Evolutionary conservation across 2,329 filamentous ascomycete genomes (phyloP), one percentile per base, ranked within the genome.

Genomic region (Beauveria brongniartii): DNA sequence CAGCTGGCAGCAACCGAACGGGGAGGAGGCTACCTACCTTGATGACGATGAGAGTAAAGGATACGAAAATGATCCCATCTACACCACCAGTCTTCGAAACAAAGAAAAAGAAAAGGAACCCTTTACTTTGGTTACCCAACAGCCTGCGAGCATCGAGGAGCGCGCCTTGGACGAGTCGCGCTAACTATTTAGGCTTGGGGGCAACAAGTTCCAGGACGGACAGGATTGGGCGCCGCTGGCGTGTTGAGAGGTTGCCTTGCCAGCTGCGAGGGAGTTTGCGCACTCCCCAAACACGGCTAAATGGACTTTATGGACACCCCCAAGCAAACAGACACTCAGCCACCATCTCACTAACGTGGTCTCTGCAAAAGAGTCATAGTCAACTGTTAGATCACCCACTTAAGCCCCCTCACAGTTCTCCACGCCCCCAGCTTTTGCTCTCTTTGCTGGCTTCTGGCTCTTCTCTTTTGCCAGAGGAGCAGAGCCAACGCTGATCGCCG

Each of bases 401-500:
- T 30, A 37, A 37, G 16, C 37, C 24, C 18, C 41, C n/a, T 24
- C 20, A n/a, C 22, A 41, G 20, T 20, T 30, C 52, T n/a, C 50
- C 55, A 43, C 58, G 28, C 41, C 47, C 57, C 41, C 41, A 61
- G 59, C 59, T 61, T 61, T 61, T 55, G 51, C 48, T 47, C 47
- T 50, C 14, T 14, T 37, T 16, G 34, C 34, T 14, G 14, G 34
- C 34, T 16, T 37, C 16, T 51, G 24, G 22, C 47, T 51, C n/a
- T 30, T 18, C 37, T 43, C 30, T 30, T 3, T 6, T 20, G 40
- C 40, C 18, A 43, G 40, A 43, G 18, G 1, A 12, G 18, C 18
- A 50, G 26, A 50, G 46, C 41, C 41, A 43, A 20, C 18, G 37
- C 37, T 44, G 37, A 22, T 22, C 37, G 52, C 37, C 37, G 20